phyloP scores from a whole-genome alignment of 139 green algal genomes.

The Chlorella sp. region DNA sequence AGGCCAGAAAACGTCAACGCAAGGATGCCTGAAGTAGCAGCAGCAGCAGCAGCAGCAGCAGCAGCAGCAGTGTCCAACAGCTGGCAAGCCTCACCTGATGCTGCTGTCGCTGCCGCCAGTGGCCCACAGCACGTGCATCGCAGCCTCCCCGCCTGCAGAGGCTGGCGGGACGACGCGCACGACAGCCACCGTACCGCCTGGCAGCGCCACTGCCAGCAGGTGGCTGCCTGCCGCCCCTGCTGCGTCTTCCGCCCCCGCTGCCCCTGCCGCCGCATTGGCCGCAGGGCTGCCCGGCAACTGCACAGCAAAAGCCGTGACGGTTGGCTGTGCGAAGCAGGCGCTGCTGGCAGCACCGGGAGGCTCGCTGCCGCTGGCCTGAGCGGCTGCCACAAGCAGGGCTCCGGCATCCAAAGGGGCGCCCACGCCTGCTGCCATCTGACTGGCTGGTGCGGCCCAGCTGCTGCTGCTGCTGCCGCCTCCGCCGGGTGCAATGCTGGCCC shows the following conservation, averaged over 20 bases:
- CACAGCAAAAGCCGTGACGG: neutral
- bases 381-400: neutral
- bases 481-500: neutral
- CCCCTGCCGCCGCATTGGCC: neutral
- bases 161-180: neutral
- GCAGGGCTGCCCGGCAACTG: neutral
- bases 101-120: neutral
- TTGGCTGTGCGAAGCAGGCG: neutral
- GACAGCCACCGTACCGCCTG: neutral
- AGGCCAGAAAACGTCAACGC: too few species aligned
- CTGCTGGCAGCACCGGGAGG: neutral
- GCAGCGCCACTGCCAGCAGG: neutral
- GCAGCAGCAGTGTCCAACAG: too few species aligned
- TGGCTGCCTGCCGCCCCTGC: neutral
- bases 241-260: neutral
- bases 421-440: neutral
- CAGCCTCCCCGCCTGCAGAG: neutral
- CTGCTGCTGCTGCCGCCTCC: neutral
- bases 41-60: neutral
- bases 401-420: neutral
- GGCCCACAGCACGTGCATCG: constrained; percentile 5
- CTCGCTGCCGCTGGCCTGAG: neutral
- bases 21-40: neutral
- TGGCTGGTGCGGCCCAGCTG: neutral
- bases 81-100: neutral